These are phyloP conservation scores for Sarocladium oryzae DNA, from an alignment of 2,329 filamentous ascomycete species.

Conservation along the genomic window DNA sequence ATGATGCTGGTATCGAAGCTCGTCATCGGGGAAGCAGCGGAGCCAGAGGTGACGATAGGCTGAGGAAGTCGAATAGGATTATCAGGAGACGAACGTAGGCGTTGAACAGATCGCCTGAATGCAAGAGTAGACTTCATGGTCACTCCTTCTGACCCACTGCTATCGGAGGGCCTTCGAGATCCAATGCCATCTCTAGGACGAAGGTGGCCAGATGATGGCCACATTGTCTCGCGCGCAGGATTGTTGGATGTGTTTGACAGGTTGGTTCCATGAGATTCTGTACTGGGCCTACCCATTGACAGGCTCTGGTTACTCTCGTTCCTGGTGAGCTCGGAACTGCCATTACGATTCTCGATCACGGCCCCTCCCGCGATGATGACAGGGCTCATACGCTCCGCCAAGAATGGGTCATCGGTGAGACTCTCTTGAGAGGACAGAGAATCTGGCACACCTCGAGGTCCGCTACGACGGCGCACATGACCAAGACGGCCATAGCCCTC, in stretches of 20 bases:
- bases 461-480: constrained; percentile 55
- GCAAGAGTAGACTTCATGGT: constrained; percentile 46
- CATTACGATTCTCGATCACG: constrained; percentile 54
- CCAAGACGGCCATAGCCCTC: constrained; percentile 73
- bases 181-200: constrained; percentile 6
- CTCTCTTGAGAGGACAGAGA: constrained; percentile 45
- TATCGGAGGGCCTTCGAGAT: constrained; percentile 45
- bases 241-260: constrained; percentile 34
- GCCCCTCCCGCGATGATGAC: constrained; percentile 61
- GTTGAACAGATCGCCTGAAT: constrained; percentile 48
- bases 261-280: constrained; percentile 33
- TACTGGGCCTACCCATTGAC: constrained; percentile 31
- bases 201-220: constrained; percentile 47
- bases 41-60: constrained; percentile 41
- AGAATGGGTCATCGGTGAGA: constrained; percentile 48
- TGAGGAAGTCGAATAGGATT: constrained; percentile 42
- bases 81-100: constrained; percentile 38
- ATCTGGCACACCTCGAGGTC: constrained; percentile 35
- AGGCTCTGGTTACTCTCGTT: constrained; percentile 46
- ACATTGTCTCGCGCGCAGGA: constrained; percentile 37
- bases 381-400: constrained; percentile 56
- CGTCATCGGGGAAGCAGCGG: constrained; percentile 42
- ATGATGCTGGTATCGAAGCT: constrained; percentile 52
- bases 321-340: constrained; percentile 39
- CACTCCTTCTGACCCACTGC: constrained; percentile 46